phyloP scores from a whole-genome alignment of 306 rosid genomes.

The Ormosia emarginata region DNA sequence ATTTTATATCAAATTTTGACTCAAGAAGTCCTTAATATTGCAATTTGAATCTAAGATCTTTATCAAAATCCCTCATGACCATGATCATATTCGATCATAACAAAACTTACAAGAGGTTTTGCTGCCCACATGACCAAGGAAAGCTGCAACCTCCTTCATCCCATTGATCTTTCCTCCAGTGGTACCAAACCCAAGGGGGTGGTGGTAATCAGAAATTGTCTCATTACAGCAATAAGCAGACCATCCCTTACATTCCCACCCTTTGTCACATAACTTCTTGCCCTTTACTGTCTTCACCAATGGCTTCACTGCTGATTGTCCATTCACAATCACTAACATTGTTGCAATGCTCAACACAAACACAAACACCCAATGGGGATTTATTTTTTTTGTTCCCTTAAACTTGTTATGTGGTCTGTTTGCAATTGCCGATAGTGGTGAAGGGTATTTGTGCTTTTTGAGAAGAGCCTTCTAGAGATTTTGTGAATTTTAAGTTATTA shows the following conservation, averaged over 20 bases:
- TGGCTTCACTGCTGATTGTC: slow-evolving; percentile 41
- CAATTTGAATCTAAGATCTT: neutral
- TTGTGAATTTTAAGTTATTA: slow-evolving; percentile 49
- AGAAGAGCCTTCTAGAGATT: slow-evolving; percentile 1
- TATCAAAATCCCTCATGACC: neutral
- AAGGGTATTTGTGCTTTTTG: neutral
- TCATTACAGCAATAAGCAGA: slow-evolving; percentile 78
- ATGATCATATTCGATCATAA: neutral
- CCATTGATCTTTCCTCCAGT: slow-evolving; percentile 69
- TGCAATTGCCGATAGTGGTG: neutral
- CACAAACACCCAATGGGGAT: slow-evolving; percentile 38
- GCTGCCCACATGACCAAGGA: slow-evolving; percentile 88
- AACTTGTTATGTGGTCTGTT: neutral
- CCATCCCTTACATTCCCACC: slow-evolving; percentile 86
- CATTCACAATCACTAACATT: slow-evolving; percentile 5
- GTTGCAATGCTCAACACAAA: slow-evolving; percentile 22
- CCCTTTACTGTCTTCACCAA: slow-evolving; percentile 70
- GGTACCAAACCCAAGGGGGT: slow-evolving; percentile 90
- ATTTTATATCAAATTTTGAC: no score
- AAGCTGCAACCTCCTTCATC: slow-evolving; percentile 84
- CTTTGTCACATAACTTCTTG: slow-evolving; percentile 72
- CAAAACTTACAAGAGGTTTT: slow-evolving; percentile 78
- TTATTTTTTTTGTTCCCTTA: slow-evolving; percentile 14
- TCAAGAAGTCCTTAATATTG: neutral
- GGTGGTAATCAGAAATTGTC: slow-evolving; percentile 62